phyloP scores from a whole-genome alignment of 306 rosid species.

The Neltuma alba region DNA sequence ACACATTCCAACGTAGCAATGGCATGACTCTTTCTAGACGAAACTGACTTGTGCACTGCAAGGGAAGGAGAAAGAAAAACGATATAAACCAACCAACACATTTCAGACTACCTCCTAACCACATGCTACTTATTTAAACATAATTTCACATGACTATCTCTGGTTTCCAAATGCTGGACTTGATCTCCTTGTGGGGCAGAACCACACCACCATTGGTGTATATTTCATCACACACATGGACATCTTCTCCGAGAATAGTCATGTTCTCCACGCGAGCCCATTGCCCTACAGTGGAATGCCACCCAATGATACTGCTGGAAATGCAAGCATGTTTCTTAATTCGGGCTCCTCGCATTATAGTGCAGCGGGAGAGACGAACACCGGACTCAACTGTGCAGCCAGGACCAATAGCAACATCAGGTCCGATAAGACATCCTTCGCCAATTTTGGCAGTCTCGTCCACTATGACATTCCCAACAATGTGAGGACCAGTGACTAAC shows the following conservation, averaged over 20 bases:
- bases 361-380: conserved; percentile 93
- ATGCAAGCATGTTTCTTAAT: conserved; percentile 88
- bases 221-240: conserved; percentile 86
- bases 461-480: conserved; percentile 91
- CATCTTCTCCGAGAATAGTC: conserved; percentile 98
- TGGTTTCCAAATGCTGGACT: conserved; percentile 91
- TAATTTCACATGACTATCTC: conserved; percentile 88
- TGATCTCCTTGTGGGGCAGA: conserved; percentile 98
- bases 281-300: conserved; percentile 97
- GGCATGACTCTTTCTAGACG: conserved; percentile 36
- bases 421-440: conserved; percentile 97
- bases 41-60: conserved; percentile 37
- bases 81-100: conserved; percentile 25
- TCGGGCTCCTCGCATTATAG: conserved; percentile 90
- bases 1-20: conserved; percentile 29
- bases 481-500: conserved; percentile 74
- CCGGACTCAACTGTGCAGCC: conserved; percentile 89
- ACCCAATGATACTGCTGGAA: conserved; percentile 91
- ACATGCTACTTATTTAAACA: conserved; percentile 24
- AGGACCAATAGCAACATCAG: conserved; percentile 98
- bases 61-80: background rate
- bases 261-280: conserved; percentile 99
- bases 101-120: conserved; percentile 36
- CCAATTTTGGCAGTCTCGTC: conserved; percentile 89
- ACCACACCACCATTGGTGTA: conserved; percentile 97